These are phyloP conservation scores for Cantharellus anzutake DNA, from an alignment of 768 basidiomycete species.

Conservation along the genomic window DNA sequence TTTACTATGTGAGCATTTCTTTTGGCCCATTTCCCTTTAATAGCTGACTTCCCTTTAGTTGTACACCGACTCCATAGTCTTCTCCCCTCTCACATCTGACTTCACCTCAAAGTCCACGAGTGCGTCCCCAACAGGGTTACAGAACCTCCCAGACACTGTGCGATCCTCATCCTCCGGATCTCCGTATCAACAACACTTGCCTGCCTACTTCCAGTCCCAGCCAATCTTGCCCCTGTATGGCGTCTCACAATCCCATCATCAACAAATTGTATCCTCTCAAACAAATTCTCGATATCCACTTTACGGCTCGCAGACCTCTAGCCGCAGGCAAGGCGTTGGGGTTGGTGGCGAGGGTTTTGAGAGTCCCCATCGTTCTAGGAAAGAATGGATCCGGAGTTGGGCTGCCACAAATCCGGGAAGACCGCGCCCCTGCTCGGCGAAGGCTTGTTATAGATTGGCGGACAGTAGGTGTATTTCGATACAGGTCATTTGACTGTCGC, in stretches of 20 bases:
- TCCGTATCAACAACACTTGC: no score
- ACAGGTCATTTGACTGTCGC: not conserved
- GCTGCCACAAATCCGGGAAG: slow-evolving; percentile 35
- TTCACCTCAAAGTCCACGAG: slow-evolving; percentile 18
- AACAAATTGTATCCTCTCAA: not conserved
- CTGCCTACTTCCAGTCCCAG: not conserved
- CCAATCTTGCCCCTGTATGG: not conserved
- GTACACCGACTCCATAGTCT: slow-evolving; percentile 70
- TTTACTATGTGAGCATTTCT: slow-evolving; percentile 49
- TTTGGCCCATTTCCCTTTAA: no score
- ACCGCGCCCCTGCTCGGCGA: slow-evolving; percentile 63
- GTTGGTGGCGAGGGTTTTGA: not conserved
- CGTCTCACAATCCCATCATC: not conserved
- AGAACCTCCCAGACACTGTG: no score
- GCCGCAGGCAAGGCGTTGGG: not conserved
- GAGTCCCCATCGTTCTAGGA: slow-evolving; percentile 21
- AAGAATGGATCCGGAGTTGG: slow-evolving; percentile 64
- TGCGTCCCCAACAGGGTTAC: no score
- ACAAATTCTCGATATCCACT: not conserved
- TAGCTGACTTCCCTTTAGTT: slow-evolving; percentile 25
- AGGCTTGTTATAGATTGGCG: slow-evolving; percentile 66
- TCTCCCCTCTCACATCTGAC: slow-evolving; percentile 66
- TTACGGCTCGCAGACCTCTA: not conserved
- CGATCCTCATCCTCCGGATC: no score
- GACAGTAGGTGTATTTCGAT: slow-evolving; percentile 36